Evolutionary conservation across 768 basidiomycete species (phyloP), one percentile per base, ranked within the genome.

Genomic region (Boletellus ananiceps): DNA sequence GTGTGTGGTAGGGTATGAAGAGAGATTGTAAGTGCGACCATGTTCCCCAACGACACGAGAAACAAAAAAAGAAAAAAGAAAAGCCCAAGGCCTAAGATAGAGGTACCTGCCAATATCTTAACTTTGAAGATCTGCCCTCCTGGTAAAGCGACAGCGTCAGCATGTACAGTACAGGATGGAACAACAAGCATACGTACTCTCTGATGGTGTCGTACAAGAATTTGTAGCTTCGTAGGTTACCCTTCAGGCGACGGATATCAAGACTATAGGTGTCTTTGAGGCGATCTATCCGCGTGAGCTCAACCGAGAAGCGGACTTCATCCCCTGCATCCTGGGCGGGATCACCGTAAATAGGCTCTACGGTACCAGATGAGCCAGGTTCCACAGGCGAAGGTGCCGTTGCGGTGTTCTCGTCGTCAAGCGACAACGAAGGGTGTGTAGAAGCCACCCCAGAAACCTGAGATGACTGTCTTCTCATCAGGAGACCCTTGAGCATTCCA

Each of bases 251-350:
- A 61, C 94, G 82, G 64, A 97, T 86, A 70, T 97, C 94, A 59
- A 98, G 75, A 69, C 86, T 87, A 68, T 86, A 94, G 39, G 93
- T 89, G 63, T 91, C 90, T 57, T 85, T 89, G 60, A 98, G 76
- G 54, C 92, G 82, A 67, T 91, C 87, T 60, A 99, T 75, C 59
- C 88, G 74, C 40, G 95, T 97, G 54, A 99, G 70, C 73, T 99
- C 96, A 54, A 97, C 87, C 12, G 84, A 90, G 75, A 98, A 98
- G 57, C 90, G 83, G 57, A 99, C 92, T 81, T 98, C 96, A 59
- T 95, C 95, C 27, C 93, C 93, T 16, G 82, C 81, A 62, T 98
- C 96, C 57, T 88, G 80, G 4, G 75, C 64, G n/a, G 72, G 58
- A 49, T 89, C 89, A 13, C 94, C 94, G 60, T 95, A 97, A 18